Evolutionary conservation across 2,329 filamentous ascomycete species (phyloP), one percentile per base, ranked within the genome.

Genomic region (Scedosporium dehoogii): DNA sequence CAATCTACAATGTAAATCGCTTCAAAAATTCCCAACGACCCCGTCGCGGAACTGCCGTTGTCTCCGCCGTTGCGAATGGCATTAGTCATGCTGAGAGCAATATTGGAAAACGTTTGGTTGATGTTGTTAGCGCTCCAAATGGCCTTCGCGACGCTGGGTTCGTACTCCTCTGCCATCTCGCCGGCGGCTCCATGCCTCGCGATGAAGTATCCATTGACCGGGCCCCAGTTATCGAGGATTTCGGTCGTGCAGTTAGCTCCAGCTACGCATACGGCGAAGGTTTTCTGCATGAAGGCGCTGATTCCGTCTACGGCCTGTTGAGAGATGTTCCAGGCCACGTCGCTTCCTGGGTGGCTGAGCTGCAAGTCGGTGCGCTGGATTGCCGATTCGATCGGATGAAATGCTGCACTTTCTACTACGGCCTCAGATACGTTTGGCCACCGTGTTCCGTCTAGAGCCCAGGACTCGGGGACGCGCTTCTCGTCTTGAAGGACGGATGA

Each of bases 31-130:
- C 65, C n/a, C n/a, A 62, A 25, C 14, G 38, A 48, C 23, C 63
- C 48, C 14, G 3, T 25, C 14, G 23, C 21, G 4, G 23, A 21
- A 12, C 21, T 25, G 21, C 21, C 12, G 9, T 56, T 46, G 27
- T 64, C 61, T 5, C 58, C 61, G 14, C 63, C 65, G 5, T 33
- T 33, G 3, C 64, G 59, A 1, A 66, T 23, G 4, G 61, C 62
- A 25, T 66, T 66, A 63, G 61, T 65, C 65, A 66, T 66, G 29
- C 65, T 65, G 14, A 58, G 25, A 4, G 65, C 65, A 6, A 66
- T 55, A 23, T 63, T 65, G 14, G 62, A 42, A 27, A 65, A 66
- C 6, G 33, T 62, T 16, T 33, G 14, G 16, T 55, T 25, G 2
- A 65, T n/a, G n/a, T 58, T 42, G 12, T 59, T 12, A 4, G 60